Conservation (phyloP, 768 basidiomycete species). For the Trametes coccinea region DNA sequence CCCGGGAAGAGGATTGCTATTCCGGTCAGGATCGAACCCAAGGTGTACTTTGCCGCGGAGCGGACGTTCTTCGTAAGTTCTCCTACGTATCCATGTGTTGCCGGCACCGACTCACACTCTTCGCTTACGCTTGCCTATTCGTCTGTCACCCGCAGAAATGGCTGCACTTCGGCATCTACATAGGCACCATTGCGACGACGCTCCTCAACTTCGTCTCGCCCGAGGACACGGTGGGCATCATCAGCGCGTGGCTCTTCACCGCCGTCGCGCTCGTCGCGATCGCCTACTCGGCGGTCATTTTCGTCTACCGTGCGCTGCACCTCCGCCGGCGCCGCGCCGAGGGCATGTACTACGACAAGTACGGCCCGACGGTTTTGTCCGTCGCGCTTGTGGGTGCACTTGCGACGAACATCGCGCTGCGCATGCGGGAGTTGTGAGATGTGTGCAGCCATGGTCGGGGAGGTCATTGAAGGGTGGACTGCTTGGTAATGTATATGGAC, state of each 20-base stretch:
- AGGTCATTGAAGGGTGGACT: too few species aligned
- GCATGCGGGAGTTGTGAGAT: conserved; percentile 52
- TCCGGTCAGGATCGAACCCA: conserved; percentile 96
- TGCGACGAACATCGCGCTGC: conserved; percentile 71
- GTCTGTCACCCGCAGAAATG: conserved; percentile 62
- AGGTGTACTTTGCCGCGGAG: conserved; percentile 96
- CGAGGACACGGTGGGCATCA: conserved; percentile 72
- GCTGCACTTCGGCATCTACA: conserved; percentile 84
- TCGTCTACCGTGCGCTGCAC: conserved; percentile 69
- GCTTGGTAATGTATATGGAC: too few species aligned
- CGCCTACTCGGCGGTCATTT: conserved; percentile 81
- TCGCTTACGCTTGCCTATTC: not conserved
- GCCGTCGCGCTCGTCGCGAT: conserved; percentile 86
- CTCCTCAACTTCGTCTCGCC: conserved; percentile 82
- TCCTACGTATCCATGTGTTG: not conserved
- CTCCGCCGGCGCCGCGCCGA: conserved; percentile 72
- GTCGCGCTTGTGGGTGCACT: conserved; percentile 67
- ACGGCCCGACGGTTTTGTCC: conserved; percentile 79
- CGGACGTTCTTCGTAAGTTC: conserved; percentile 85
- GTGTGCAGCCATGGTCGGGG: too few species aligned
- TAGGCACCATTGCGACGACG: conserved; percentile 87
- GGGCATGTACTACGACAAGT: conserved; percentile 87
- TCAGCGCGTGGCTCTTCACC: conserved; percentile 88
- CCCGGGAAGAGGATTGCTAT: conserved; percentile 88
- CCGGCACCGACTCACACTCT: too few species aligned